Base-by-base conservation (phyloP, 1,284 basidiomycete species). In the Tausonia pullulans region DNA sequence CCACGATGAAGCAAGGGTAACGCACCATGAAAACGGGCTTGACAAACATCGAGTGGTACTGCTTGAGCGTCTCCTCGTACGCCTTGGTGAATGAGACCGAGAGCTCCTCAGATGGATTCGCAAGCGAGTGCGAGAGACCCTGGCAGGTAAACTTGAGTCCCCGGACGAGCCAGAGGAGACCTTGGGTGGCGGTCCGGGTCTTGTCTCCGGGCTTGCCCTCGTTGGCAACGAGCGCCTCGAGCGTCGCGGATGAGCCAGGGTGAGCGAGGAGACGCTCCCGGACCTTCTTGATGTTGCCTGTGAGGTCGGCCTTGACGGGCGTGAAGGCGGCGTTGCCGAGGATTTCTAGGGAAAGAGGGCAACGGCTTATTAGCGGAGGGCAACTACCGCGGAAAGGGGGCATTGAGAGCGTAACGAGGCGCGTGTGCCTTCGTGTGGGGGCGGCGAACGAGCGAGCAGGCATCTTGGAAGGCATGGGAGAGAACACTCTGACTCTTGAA, bases 271-370 rank as follows among this genome's bases (percentile, higher is more conserved):
- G 88, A 58, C 92, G 85, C 13, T 84, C 81, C 67, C 87, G 84
- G 66, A 97, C 86, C 92, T 96, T 96, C 93, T 95, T 79, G 75
- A 98, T 96, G 79, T 99, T 99, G 41, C 92, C 90, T 67, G 84
- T 88, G 71, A 99, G 76, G 78, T 99, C 96, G 69, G 77, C 83
- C 77, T 93, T 86, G 6, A 99, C 95, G 40, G 88, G 81, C 3
- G 79, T 71, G 75, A 99, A 98, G 0, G 94, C 90, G 4, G 88
- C 78, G 69, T 88, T 91, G 68, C 89, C 88, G 60, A 98, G 85
- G 39, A 97, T 80, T 79, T 92, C 95, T 93, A 69, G 41, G 54
- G n/a, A 7, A 8, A 9, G 16, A 27, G 27, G 27, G 27, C 27
- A 27, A 27, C 27, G 27, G 27, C 14, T 56, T 41, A 58, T 64